Conservation (phyloP, 2,329 filamentous ascomycete species). For the Cytospora chrysosperma region DNA sequence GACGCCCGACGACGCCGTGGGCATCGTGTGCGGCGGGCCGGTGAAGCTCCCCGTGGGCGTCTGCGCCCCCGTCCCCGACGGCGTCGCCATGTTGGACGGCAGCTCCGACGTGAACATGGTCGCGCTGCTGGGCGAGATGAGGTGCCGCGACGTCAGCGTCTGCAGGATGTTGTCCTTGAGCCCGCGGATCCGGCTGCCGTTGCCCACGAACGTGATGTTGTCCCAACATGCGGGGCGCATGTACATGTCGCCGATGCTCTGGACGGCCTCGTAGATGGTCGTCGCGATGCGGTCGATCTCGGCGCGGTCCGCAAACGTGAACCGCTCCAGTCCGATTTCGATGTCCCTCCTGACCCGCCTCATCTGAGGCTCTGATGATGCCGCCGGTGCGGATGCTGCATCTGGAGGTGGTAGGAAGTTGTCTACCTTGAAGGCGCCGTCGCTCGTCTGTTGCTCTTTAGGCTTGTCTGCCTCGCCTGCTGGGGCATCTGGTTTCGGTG, state of each 20-base stretch:
- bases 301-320: slow-evolving; percentile 64
- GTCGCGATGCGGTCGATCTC: slow-evolving; percentile 83
- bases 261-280: slow-evolving; percentile 79
- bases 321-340: slow-evolving; percentile 76
- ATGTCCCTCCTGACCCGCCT: slow-evolving; percentile 64
- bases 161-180: slow-evolving; percentile 87
- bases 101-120: slow-evolving; percentile 98
- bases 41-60: slow-evolving; percentile 71
- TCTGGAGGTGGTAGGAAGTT: slow-evolving; percentile 28
- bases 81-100: slow-evolving; percentile 89
- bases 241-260: slow-evolving; percentile 78
- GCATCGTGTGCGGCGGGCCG: slow-evolving; percentile 56
- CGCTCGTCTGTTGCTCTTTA: slow-evolving; percentile 9
- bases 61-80: slow-evolving; percentile 84
- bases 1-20: slow-evolving; percentile 49
- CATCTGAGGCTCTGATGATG: slow-evolving; percentile 46
- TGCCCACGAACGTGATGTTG: slow-evolving; percentile 85
- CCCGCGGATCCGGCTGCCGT: slow-evolving; percentile 70
- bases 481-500: slow-evolving; percentile 25
- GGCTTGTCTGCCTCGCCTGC: slow-evolving; percentile 20
- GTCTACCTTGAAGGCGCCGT: slow-evolving; percentile 24
- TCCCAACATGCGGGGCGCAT: slow-evolving; percentile 91
- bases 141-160: slow-evolving; percentile 76
- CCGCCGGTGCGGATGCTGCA: slow-evolving; percentile 23
- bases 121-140: slow-evolving; percentile 87